Evolutionary conservation across 306 rosid genomes (phyloP).

Genomic region (Glycine latifolia): DNA sequence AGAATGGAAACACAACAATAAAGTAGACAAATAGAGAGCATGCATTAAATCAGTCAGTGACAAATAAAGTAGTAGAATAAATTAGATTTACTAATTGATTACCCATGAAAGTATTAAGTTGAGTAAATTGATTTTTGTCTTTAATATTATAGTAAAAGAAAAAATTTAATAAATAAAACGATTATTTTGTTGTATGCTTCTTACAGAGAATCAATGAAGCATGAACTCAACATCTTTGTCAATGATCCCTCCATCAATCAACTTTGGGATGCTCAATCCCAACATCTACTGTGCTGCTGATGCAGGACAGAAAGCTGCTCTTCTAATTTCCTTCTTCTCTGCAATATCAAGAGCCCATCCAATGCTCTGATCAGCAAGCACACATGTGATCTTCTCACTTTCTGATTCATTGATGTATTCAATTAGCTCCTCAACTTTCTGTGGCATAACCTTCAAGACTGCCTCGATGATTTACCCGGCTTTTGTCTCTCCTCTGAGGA

Average conservation of each 20-base stretch:
- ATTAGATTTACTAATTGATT: not conserved
- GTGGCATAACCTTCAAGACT: slow-evolving; percentile 56
- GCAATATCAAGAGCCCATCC: slow-evolving; percentile 72
- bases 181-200: not conserved
- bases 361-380: slow-evolving; percentile 68
- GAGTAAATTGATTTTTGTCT: not conserved
- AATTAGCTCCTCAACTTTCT: slow-evolving; percentile 61
- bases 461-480: slow-evolving; percentile 56
- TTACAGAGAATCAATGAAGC: not conserved
- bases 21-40: no score
- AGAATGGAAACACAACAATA: no score
- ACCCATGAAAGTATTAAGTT: not conserved
- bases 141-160: not conserved
- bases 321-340: slow-evolving; percentile 54
- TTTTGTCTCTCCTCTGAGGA: slow-evolving; percentile 53
- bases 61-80: no score
- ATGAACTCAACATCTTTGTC: slow-evolving; percentile 54
- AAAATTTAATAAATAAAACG: not conserved
- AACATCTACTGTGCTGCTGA: slow-evolving; percentile 62
- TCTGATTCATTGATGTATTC: slow-evolving; percentile 51
- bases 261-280: slow-evolving; percentile 56
- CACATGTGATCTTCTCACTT: slow-evolving; percentile 55
- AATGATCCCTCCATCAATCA: slow-evolving; percentile 58
- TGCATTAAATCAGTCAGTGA: no score
- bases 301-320: slow-evolving; percentile 63